Evolutionary conservation across 2,329 filamentous ascomycete genomes (phyloP), one percentile per base, ranked within the genome.

Genomic region (Aspergillus vadensis): DNA sequence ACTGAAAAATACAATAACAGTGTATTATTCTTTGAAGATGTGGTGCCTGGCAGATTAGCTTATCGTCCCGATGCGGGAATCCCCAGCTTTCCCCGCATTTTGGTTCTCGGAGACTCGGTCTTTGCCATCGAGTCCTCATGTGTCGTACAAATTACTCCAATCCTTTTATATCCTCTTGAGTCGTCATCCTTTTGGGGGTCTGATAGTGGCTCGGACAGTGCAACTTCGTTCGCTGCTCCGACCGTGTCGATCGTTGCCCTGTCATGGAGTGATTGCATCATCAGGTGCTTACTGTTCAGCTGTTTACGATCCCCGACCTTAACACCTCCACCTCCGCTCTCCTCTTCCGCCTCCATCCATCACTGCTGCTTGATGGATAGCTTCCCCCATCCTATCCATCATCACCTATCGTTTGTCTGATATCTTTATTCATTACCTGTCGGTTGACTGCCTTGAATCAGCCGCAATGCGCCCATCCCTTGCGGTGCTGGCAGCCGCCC

Each of bases 381-480:
- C 56, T 51, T 30, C 5, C n/a, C 25, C 25, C 17, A 32, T 44
- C 47, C n/a, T 17, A 30, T 39, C 23, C n/a, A 49, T 55, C 36
- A 21, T 25, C 23, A 2, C 12, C 27, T 10, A 12, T 30, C 5
- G 19, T 27, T 23, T 50, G 2, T 2, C 2, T 17, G 5, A 12
- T 3, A 10, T 41, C 3, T 1, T 9, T 30, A n/a, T 19, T 6
- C 23, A 50, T 41, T 9, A 17, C 15, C 30, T 10, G 25, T 17
- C 27, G 15, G 25, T 32, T 9, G 23, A 19, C 8, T 50, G 15
- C 9, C 0, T 2, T 4, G 9, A 27, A 5, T n/a, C 25, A n/a
- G 7, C 38, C 59, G 39, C 43, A 23, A 77, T 77, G 75, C 72
- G 70, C 65, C 65, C 69, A 55, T 71, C 68, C 48, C 58, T 72